Base-by-base conservation (phyloP, 148 eudicot genomes). In the Cornus controversa region DNA sequence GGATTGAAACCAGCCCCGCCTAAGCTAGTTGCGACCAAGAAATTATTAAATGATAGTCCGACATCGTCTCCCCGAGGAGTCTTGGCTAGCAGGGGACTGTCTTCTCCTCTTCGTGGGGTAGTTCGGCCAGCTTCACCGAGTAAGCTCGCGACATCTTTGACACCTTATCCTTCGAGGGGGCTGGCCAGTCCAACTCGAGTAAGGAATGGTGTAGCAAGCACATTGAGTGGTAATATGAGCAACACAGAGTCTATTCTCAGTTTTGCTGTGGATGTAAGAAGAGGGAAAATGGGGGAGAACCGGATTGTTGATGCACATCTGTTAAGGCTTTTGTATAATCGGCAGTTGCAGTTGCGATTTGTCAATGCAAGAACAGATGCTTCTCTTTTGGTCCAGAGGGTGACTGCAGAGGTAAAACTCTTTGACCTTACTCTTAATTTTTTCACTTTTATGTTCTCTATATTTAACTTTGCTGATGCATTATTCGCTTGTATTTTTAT, bases 321-420 rank as follows among this genome's bases (percentile, higher is more conserved):
- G 42, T 81, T 91, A 69, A 86, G 92, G 81, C 69, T 94, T 74
- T 47, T 92, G 34, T 78, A 90, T 80, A 92, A 92, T 74, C 85
- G 91, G 69, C 86, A 88, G 16, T 82, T 94, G 85, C 98, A 94
- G 77, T 94, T 96, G 98, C 85, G 96, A 47, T 90, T 88, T 80
- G 86, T 82, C 9, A 95, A 93, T 86, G 96, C 96, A 2, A 89
- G 86, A 85, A 86, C 85, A 7, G 92, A 89, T 79, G 82, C 86
- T 77, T 84, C 91, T 31, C 74, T 86, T 75, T 75, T 67, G 69
- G 68, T 75, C 29, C 91, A 89, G 80, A 84, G 72, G 71, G 79
- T 66, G 34, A 79, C 78, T 63, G 89, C 88, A 36, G 93, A 93
- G 97, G 98, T 95, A 93, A 67, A 73, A 20, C 71, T 57, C 62